A percentile compares a stretch with the other conserved stretches of the same genome.
phyloP scores from a whole-genome alignment of 176 grass and related monocot genomes.

The Hsuehochloa calcarea region DNA sequence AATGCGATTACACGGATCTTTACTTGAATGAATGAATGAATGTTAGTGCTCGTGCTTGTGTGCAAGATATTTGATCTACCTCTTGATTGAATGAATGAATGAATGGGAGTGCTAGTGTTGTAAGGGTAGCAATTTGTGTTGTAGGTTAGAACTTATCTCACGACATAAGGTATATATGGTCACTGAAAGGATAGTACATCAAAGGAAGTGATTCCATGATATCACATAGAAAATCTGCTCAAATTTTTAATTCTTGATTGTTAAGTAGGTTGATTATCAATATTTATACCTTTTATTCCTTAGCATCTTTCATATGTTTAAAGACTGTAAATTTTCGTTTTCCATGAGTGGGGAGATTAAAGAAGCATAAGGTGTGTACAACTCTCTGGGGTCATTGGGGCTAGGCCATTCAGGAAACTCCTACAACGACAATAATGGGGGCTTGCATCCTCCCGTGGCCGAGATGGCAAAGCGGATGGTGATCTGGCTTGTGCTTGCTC shows the following conservation, averaged over 20 bases:
- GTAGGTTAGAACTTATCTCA: too few species aligned
- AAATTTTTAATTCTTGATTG: not conserved
- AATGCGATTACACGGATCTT: too few species aligned
- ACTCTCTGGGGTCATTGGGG: slow-evolving; percentile 41
- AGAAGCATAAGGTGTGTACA: slow-evolving; percentile 15
- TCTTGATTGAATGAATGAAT: too few species aligned
- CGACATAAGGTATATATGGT: not conserved
- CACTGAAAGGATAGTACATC: not conserved
- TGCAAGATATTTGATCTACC: too few species aligned
- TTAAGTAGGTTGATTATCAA: not conserved
- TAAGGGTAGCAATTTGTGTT: too few species aligned
- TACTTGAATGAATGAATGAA: too few species aligned
- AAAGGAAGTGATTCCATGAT: slow-evolving; percentile 1
- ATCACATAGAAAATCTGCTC: not conserved
- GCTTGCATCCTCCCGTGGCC: slow-evolving; percentile 3
- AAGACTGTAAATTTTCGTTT: not conserved
- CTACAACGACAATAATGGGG: slow-evolving; percentile 39
- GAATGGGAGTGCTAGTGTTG: too few species aligned
- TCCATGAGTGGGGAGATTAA: not conserved
- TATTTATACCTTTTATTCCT: not conserved
- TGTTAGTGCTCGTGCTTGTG: too few species aligned
- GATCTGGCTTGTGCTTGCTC: too few species aligned
- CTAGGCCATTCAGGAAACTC: slow-evolving; percentile 57
- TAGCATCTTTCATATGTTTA: not conserved
- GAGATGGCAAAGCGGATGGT: not conserved